Conservation (phyloP, 768 basidiomycete genomes). For the Phylloporus arenicola region DNA sequence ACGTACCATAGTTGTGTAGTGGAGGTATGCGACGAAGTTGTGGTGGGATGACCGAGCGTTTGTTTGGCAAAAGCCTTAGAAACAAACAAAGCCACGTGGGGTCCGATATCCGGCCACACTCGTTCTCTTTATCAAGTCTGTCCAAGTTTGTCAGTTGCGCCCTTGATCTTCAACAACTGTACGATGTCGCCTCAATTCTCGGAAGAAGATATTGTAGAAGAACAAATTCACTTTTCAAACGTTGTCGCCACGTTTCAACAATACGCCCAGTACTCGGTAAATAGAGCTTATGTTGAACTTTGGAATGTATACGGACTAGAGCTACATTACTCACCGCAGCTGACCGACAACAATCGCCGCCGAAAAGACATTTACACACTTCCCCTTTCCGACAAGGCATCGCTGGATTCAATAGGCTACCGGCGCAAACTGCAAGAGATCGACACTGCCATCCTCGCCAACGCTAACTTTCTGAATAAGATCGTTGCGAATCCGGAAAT, state of each 20-base stretch:
- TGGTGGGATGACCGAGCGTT: neutral
- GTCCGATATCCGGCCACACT: neutral
- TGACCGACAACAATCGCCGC: slow-evolving; percentile 58
- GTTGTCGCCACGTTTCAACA: slow-evolving; percentile 71
- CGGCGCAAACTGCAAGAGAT: slow-evolving; percentile 72
- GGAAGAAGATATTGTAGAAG: slow-evolving; percentile 41
- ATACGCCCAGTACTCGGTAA: slow-evolving; percentile 65
- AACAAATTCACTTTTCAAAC: slow-evolving; percentile 67
- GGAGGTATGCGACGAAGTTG: neutral
- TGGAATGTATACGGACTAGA: neutral
- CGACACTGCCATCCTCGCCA: slow-evolving; percentile 75
- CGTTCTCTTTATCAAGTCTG: neutral
- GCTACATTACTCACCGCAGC: slow-evolving; percentile 26
- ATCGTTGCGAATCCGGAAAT: slow-evolving; percentile 80
- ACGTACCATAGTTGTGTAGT: slow-evolving; percentile 15
- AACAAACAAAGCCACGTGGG: slow-evolving; percentile 23
- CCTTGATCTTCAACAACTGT: neutral
- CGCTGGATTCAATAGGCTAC: slow-evolving; percentile 68
- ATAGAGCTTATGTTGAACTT: neutral
- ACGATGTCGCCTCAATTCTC: slow-evolving; percentile 27
- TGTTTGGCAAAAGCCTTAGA: slow-evolving; percentile 26
- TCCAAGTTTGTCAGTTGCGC: neutral
- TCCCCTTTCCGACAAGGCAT: slow-evolving; percentile 58
- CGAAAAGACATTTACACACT: slow-evolving; percentile 75
- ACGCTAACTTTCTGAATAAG: slow-evolving; percentile 69